These are phyloP conservation scores for Nemania bipapillata DNA, from an alignment of 2,329 filamentous ascomycete genomes.

Conservation along the genomic window DNA sequence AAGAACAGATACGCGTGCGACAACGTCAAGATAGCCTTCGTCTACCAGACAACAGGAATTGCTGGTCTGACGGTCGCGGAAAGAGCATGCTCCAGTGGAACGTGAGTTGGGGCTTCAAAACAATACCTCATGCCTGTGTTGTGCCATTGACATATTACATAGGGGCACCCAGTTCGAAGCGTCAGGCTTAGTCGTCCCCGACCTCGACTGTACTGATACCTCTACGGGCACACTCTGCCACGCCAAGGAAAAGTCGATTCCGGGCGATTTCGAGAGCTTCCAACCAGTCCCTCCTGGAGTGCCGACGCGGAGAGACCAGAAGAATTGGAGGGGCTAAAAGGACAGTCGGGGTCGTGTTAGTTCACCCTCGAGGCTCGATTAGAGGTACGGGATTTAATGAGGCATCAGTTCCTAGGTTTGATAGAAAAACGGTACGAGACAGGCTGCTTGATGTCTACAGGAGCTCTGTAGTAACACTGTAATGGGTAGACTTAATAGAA, in stretches of 20 bases:
- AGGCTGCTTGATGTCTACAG: conserved; percentile 7
- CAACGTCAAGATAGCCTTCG: conserved; percentile 45
- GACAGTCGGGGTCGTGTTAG: background rate
- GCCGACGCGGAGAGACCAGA: conserved; percentile 26
- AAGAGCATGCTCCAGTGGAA: conserved; percentile 43
- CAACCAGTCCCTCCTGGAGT: conserved; percentile 39
- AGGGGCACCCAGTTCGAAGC: conserved; percentile 44
- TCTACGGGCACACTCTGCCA: conserved; percentile 42
- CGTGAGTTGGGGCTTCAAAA: conserved; percentile 37
- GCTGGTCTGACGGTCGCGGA: conserved; percentile 47
- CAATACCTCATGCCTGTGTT: background rate
- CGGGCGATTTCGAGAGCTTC: conserved; percentile 44
- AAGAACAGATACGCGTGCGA: conserved; percentile 47
- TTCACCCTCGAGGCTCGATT: background rate
- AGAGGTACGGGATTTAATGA: background rate
- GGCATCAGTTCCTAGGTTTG: background rate
- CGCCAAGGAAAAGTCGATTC: conserved; percentile 37
- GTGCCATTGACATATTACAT: conserved; percentile 32
- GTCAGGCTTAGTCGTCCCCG: conserved; percentile 41
- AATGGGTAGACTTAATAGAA: background rate
- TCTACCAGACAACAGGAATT: conserved; percentile 48
- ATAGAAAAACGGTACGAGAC: background rate
- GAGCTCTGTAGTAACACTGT: background rate
- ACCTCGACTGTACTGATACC: conserved; percentile 43
- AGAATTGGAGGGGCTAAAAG: conserved; percentile 21